phyloP scores from a whole-genome alignment of 2,329 filamentous ascomycete genomes.

The Penicillium sp. region DNA sequence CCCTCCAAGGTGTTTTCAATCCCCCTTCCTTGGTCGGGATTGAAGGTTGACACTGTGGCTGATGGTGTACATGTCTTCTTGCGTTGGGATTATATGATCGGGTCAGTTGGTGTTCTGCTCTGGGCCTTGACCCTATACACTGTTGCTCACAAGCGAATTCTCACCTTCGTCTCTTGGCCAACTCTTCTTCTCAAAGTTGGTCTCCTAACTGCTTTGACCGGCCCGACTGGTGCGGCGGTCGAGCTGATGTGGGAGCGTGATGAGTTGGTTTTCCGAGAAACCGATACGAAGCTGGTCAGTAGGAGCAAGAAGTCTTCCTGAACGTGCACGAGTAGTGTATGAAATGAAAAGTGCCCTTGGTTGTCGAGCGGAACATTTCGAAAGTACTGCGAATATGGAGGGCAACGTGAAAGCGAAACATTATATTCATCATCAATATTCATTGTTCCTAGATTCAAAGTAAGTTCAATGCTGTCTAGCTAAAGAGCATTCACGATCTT shows the following conservation, averaged over 20 bases:
- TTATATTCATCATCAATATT: background rate
- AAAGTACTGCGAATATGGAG: background rate
- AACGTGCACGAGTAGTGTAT: background rate
- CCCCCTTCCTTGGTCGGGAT: slow-evolving; percentile 34
- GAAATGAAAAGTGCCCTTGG: background rate
- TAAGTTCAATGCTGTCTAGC: background rate
- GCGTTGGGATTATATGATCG: slow-evolving; percentile 51
- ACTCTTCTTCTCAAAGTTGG: slow-evolving; percentile 35
- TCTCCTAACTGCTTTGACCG: slow-evolving; percentile 38
- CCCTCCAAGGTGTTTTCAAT: slow-evolving; percentile 39
- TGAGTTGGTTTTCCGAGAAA: slow-evolving; percentile 40
- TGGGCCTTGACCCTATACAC: slow-evolving; percentile 46
- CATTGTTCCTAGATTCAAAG: background rate
- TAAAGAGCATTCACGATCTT: slow-evolving; percentile 12
- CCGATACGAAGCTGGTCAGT: slow-evolving; percentile 31
- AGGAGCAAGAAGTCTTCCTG: slow-evolving; percentile 29
- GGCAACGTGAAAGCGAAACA: too few species aligned
- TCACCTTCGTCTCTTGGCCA: slow-evolving; percentile 25
- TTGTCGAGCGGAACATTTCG: background rate
- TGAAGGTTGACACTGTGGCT: slow-evolving; percentile 34
- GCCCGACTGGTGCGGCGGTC: slow-evolving; percentile 46
- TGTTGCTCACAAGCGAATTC: slow-evolving; percentile 27
- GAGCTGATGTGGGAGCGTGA: slow-evolving; percentile 52
- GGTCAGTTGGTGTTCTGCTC: slow-evolving; percentile 41
- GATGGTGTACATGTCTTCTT: slow-evolving; percentile 48